phyloP scores from a whole-genome alignment of 1,139 yeast genomes.

The Diutina siamensis region DNA sequence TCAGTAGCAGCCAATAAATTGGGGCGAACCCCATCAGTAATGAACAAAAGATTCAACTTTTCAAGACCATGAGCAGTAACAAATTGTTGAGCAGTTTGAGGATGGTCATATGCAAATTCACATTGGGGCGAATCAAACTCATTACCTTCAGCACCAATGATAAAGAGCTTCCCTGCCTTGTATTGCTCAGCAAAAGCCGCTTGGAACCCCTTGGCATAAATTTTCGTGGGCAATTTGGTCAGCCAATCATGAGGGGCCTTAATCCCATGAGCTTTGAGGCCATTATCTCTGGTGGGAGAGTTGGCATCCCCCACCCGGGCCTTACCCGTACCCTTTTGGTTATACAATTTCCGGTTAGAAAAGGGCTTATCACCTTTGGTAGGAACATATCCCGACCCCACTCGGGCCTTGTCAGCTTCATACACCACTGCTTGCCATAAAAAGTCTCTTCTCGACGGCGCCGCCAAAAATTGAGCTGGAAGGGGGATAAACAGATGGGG shows the following conservation, averaged over 20 bases:
- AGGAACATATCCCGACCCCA: slow-evolving; percentile 78
- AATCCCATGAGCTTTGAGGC: slow-evolving; percentile 84
- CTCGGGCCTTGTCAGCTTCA: slow-evolving; percentile 85
- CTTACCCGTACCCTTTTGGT: slow-evolving; percentile 89
- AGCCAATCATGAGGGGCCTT: slow-evolving; percentile 86
- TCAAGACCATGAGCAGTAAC: slow-evolving; percentile 43
- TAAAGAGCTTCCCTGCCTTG: slow-evolving; percentile 56
- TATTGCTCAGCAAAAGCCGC: slow-evolving; percentile 76
- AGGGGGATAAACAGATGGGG: slow-evolving; percentile 72
- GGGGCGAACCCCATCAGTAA: slow-evolving; percentile 41
- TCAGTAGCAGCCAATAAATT: slow-evolving; percentile 45
- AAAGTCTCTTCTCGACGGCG: slow-evolving; percentile 78
- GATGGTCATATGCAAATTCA: slow-evolving; percentile 38
- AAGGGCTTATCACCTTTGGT: slow-evolving; percentile 82
- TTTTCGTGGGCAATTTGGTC: slow-evolving; percentile 65
- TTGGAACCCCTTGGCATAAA: slow-evolving; percentile 66
- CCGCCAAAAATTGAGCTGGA: slow-evolving; percentile 53
- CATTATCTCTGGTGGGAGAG: slow-evolving; percentile 84
- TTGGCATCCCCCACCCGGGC: slow-evolving; percentile 97
- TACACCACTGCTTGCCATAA: slow-evolving; percentile 90
- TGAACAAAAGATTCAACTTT: slow-evolving; percentile 52
- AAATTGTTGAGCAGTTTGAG: slow-evolving; percentile 46
- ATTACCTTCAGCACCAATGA: slow-evolving; percentile 41
- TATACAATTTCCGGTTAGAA: slow-evolving; percentile 70
- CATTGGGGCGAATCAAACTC: slow-evolving; percentile 15